Percentiles rank a stretch among this genome's conserved stretches.
phyloP scores from a whole-genome alignment of 768 basidiomycete genomes.

The Rubroboletus satanas region DNA sequence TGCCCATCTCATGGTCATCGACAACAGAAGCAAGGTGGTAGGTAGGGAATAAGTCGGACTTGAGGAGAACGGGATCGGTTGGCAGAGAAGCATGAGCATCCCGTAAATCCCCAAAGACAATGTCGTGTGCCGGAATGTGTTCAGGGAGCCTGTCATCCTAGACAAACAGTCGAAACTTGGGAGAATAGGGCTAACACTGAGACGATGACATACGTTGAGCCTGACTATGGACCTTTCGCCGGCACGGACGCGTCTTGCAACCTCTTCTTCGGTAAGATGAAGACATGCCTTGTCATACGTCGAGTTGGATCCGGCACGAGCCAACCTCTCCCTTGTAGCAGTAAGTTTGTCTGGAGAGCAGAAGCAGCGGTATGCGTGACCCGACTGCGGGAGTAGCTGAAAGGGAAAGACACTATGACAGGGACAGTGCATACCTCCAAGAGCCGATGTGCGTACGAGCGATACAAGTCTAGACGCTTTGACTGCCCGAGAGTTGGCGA shows the following conservation, averaged over 20 bases:
- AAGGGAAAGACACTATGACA: too few species aligned
- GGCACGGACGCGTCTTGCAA: constrained; percentile 62
- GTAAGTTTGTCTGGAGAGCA: constrained; percentile 73
- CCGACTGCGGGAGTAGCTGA: constrained; percentile 47
- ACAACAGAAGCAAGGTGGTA: constrained; percentile 96
- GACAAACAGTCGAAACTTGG: background rate
- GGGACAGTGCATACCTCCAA: constrained; percentile 53
- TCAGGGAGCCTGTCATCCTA: constrained; percentile 59
- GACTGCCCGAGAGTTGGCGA: constrained; percentile 54
- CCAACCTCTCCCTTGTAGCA: constrained; percentile 64
- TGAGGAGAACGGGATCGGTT: constrained; percentile 89
- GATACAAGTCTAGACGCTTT: constrained; percentile 84
- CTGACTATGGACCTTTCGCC: constrained; percentile 83
- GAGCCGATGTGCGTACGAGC: constrained; percentile 63
- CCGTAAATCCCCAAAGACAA: constrained; percentile 71
- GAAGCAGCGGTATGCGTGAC: constrained; percentile 93
- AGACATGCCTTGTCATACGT: constrained; percentile 90
- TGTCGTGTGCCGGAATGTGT: constrained; percentile 51
- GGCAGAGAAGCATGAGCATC: constrained; percentile 76
- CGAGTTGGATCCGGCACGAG: constrained; percentile 65
- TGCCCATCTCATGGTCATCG: constrained; percentile 94
- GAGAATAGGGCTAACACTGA: background rate
- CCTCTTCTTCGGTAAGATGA: constrained; percentile 84
- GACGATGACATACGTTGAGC: constrained; percentile 63
- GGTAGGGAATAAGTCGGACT: constrained; percentile 90